Conservation (phyloP, 129 eudicot genomes). For the Helianthus tuberosus region DNA sequence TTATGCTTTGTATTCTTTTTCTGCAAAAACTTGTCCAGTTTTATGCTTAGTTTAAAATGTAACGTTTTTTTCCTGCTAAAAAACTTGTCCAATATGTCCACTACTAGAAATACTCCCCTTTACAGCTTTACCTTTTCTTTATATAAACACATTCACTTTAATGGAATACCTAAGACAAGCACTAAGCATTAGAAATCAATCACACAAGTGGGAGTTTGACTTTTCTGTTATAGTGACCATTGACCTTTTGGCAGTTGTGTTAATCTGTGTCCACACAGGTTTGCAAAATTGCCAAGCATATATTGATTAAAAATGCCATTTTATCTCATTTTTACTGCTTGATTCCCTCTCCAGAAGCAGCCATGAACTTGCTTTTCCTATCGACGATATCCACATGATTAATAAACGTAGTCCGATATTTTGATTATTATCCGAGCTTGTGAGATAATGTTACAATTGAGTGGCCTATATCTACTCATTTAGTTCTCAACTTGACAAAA, state of each 20-base stretch:
- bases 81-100: constrained; percentile 14
- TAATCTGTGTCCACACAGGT: not conserved
- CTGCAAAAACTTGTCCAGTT: too few species aligned
- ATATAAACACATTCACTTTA: constrained; percentile 21
- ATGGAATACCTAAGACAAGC: constrained; percentile 28
- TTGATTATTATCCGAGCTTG: constrained; percentile 22
- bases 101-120: constrained; percentile 26
- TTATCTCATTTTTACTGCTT: constrained; percentile 11
- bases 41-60: too few species aligned
- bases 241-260: not conserved
- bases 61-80: not conserved
- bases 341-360: constrained; percentile 26
- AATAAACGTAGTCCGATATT: constrained; percentile 29
- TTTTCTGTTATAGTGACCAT: constrained; percentile 28
- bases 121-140: constrained; percentile 8
- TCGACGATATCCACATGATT: constrained; percentile 28
- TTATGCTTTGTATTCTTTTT: too few species aligned
- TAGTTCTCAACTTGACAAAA: constrained; percentile 30
- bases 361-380: constrained; percentile 31
- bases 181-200: constrained; percentile 17
- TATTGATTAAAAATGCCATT: constrained; percentile 9
- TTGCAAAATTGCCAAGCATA: constrained; percentile 5
- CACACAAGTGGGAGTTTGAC: constrained; percentile 37
- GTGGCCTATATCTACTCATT: constrained; percentile 36
- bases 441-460: constrained; percentile 25